These are phyloP conservation scores for Stagonosporopsis cucurbitacearum DNA, from an alignment of 2,329 filamentous ascomycete genomes.

Conservation along the genomic window DNA sequence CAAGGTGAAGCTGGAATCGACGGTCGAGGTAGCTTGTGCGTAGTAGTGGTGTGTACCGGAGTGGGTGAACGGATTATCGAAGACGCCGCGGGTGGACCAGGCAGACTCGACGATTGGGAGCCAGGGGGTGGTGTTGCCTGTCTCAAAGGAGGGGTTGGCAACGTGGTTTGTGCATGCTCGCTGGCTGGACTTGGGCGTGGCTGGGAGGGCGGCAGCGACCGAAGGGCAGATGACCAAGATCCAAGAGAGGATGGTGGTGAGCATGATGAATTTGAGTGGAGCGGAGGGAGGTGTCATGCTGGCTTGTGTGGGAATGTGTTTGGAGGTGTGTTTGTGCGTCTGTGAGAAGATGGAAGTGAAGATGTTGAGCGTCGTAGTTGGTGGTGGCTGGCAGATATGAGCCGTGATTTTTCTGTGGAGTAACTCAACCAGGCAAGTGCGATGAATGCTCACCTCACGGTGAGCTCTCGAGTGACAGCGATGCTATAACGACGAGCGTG, in stretches of 20 bases:
- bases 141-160: conserved; percentile 10
- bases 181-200: neutral
- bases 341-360: neutral
- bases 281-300: neutral
- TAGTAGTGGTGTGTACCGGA: conserved; percentile 1
- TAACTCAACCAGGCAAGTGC: neutral
- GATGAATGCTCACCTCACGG: neutral
- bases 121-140: conserved; percentile 1
- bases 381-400: neutral
- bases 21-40: conserved; percentile 1
- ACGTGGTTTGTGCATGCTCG: conserved; percentile 6
- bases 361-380: neutral
- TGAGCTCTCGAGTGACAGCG: neutral
- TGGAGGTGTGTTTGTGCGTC: neutral
- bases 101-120: conserved; percentile 7
- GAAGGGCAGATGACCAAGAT: neutral
- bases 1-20: conserved; percentile 1
- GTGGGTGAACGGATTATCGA: neutral
- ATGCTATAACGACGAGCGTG: neutral
- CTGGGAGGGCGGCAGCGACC: neutral
- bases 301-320: neutral
- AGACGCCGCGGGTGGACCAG: conserved; percentile 5
- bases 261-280: neutral
- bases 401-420: neutral
- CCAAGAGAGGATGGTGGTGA: neutral